phyloP scores from a whole-genome alignment of 192 early-diverging fungal species.

The Coemansia sp. region DNA sequence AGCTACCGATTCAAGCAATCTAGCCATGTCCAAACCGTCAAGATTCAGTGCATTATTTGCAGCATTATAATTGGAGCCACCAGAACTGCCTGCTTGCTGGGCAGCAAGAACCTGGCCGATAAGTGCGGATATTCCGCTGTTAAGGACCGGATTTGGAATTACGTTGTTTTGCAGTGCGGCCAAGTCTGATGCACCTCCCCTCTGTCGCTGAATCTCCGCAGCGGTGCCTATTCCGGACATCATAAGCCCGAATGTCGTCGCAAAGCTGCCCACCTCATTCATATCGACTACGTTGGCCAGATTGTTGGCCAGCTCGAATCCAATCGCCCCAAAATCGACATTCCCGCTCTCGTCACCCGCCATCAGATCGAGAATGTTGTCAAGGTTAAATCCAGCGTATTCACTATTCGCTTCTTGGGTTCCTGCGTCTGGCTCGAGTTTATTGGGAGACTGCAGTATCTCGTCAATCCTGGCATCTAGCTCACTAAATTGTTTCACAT shows the following conservation, averaged over 20 bases:
- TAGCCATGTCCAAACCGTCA: neutral
- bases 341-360: constrained; percentile 46
- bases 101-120: constrained; percentile 21
- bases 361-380: constrained; percentile 42
- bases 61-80: neutral
- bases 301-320: constrained; percentile 40
- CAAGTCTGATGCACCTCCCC: neutral
- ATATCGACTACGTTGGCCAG: constrained; percentile 49
- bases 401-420: neutral
- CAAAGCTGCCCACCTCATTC: constrained; percentile 47
- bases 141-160: constrained; percentile 15
- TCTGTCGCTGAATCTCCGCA: constrained; percentile 31
- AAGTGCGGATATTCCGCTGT: constrained; percentile 30
- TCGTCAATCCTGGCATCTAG: neutral
- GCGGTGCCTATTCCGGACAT: constrained; percentile 44
- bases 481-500: neutral
- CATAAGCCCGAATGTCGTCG: constrained; percentile 39
- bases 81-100: neutral
- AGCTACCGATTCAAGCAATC: constrained; percentile 16
- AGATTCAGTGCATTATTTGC: neutral
- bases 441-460: neutral
- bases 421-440: neutral
- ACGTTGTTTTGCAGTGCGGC: neutral
- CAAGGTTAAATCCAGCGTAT: constrained; percentile 35
- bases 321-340: constrained; percentile 50